Conservation (phyloP, 768 basidiomycete genomes). For the Suillus sp. region DNA sequence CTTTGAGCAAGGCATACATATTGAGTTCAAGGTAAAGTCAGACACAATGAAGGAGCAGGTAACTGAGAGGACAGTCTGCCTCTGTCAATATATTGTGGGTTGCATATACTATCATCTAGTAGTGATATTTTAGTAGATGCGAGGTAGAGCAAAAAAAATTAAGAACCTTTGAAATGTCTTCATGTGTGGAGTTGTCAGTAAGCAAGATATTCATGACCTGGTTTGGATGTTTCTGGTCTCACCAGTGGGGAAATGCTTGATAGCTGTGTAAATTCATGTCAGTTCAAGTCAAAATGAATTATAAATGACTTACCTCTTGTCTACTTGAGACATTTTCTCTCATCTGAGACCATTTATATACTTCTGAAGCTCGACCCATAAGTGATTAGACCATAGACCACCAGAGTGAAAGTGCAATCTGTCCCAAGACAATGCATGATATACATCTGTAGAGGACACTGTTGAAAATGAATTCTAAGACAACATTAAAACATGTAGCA, state of each 20-base stretch:
- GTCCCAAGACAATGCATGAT: conserved; percentile 40
- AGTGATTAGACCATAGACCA: neutral
- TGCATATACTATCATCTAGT: neutral
- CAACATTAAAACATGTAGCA: neutral
- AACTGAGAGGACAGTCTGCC: neutral
- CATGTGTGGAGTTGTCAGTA: too few relatives aligned
- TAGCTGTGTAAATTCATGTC: neutral
- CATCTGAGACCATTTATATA: conserved; percentile 19
- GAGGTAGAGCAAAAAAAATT: neutral
- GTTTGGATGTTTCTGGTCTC: neutral
- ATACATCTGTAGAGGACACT: conserved; percentile 36
- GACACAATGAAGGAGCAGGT: neutral
- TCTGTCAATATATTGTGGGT: neutral
- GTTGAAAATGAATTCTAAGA: conserved; percentile 37
- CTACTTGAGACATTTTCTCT: conserved; percentile 3
- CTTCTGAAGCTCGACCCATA: conserved; percentile 21
- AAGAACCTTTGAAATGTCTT: neutral
- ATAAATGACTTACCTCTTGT: conserved; percentile 19
- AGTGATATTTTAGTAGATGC: neutral
- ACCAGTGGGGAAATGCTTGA: neutral
- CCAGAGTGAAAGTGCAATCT: conserved; percentile 38
- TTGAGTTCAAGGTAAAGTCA: neutral
- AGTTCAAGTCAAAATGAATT: neutral
- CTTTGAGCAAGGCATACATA: neutral
- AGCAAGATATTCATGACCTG: too few relatives aligned